These are phyloP conservation scores for Leccinum pellstonianum DNA, from an alignment of 768 basidiomycete species.

Conservation along the genomic window DNA sequence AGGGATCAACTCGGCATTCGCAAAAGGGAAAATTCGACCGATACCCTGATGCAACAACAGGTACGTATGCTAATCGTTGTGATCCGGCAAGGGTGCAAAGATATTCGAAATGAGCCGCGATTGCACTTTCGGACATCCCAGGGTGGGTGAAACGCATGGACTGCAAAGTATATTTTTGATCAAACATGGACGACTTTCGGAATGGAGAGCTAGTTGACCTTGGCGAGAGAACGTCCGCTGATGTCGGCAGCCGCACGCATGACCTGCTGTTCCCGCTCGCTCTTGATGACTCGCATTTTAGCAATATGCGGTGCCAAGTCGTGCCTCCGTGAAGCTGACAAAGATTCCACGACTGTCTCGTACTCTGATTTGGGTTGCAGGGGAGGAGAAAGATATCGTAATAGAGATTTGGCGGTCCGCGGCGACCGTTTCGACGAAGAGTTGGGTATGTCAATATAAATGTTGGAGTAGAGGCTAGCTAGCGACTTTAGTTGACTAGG, in stretches of 20 bases:
- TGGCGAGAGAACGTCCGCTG: slow-evolving; percentile 81
- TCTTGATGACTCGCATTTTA: slow-evolving; percentile 75
- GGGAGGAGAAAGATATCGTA: slow-evolving; percentile 46
- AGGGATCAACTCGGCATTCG: background rate
- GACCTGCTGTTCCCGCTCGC: slow-evolving; percentile 65
- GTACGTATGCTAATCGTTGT: slow-evolving; percentile 92
- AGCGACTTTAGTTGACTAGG: slow-evolving; percentile 57
- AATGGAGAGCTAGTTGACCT: slow-evolving; percentile 45
- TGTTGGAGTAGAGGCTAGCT: slow-evolving; percentile 45
- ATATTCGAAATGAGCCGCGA: slow-evolving; percentile 90
- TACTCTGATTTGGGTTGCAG: slow-evolving; percentile 40
- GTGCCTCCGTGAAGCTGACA: slow-evolving; percentile 45
- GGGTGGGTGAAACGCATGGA: slow-evolving; percentile 77
- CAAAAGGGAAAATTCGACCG: slow-evolving; percentile 2
- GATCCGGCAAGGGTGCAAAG: slow-evolving; percentile 75
- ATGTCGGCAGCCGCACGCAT: slow-evolving; percentile 88
- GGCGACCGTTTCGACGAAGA: slow-evolving; percentile 37
- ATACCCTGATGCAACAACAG: slow-evolving; percentile 94
- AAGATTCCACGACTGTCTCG: slow-evolving; percentile 53
- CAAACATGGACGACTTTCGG: background rate
- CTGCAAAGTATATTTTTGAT: slow-evolving; percentile 35
- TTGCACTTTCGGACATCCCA: slow-evolving; percentile 54
- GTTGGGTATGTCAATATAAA: slow-evolving; percentile 53
- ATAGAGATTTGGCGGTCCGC: slow-evolving; percentile 49
- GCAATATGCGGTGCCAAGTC: slow-evolving; percentile 71